phyloP scores from a whole-genome alignment of 495 filamentous ascomycete species.

The Penicillium parvum region DNA sequence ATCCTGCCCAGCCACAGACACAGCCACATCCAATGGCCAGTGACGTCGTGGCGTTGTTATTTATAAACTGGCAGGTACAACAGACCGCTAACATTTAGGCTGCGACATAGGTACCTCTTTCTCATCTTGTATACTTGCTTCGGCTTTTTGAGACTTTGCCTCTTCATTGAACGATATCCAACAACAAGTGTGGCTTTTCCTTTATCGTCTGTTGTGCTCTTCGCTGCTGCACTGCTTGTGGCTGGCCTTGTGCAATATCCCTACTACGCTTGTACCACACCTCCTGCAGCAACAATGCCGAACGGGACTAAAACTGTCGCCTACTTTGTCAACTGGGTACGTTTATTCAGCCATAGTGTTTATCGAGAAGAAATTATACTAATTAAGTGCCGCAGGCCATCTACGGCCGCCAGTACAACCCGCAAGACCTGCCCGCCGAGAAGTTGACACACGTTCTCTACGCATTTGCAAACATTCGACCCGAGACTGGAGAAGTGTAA shows the following conservation, averaged over 20 bases:
- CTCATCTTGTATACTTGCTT: neutral
- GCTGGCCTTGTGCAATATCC: constrained; percentile 18
- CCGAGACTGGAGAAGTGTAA: constrained; percentile 74
- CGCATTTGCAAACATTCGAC: constrained; percentile 77
- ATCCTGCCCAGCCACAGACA: constrained; percentile 8
- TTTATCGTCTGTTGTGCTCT: constrained; percentile 10
- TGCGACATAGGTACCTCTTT: constrained; percentile 28
- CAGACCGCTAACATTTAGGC: constrained; percentile 23
- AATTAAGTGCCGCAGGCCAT: too few species aligned
- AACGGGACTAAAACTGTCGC: constrained; percentile 42
- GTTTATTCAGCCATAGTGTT: too few species aligned
- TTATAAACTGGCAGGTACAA: constrained; percentile 21
- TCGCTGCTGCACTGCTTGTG: constrained; percentile 21
- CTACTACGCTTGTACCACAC: constrained; percentile 7
- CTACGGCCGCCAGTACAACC: constrained; percentile 77
- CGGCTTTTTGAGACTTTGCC: neutral
- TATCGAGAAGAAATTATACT: too few species aligned
- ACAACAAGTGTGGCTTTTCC: constrained; percentile 21
- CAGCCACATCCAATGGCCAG: constrained; percentile 18
- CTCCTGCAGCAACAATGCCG: constrained; percentile 25
- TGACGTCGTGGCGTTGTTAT: constrained; percentile 19
- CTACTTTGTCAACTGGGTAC: constrained; percentile 57
- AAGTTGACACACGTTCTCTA: constrained; percentile 92
- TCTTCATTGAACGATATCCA: neutral
- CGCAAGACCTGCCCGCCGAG: constrained; percentile 80